Conservation (phyloP, 208 protist genomes). For the Acanthamoeba triangularis region DNA sequence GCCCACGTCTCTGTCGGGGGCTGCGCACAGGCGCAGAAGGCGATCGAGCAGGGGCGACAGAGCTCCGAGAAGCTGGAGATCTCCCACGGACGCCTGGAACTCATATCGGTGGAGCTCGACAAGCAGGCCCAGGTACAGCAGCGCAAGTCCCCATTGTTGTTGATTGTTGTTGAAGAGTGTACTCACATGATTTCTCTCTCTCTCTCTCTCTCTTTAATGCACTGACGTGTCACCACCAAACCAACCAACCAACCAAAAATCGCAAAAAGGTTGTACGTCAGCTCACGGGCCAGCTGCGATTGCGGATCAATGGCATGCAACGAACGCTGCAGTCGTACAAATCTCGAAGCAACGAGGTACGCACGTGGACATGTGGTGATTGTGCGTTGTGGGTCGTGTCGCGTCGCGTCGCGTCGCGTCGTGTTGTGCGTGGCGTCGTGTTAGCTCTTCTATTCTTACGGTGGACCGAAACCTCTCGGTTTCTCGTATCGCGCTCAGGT, state of each 20-base stretch:
- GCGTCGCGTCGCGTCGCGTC: no score
- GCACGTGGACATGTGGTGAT: no score
- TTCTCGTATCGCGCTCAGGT: background rate
- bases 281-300: conserved; percentile 1
- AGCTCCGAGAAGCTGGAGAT: conserved; percentile 37
- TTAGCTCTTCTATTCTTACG: no score
- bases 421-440: no score
- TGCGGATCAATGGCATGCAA: conserved; percentile 29
- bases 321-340: conserved; percentile 27
- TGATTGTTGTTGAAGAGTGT: no score
- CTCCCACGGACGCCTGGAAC: conserved; percentile 2
- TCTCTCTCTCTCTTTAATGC: no score
- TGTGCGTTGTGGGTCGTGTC: no score
- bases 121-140: conserved; percentile 34
- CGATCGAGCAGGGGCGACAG: conserved; percentile 28
- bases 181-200: no score
- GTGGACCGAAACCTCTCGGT: background rate
- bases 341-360: conserved; percentile 32
- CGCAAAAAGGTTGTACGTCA: background rate
- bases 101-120: conserved; percentile 17
- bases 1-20: background rate
- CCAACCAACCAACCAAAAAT: background rate
- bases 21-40: conserved; percentile 9
- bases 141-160: background rate
- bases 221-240: background rate